phyloP scores from a whole-genome alignment of 2,329 filamentous ascomycete species.

The Penicillium sumatraense region DNA sequence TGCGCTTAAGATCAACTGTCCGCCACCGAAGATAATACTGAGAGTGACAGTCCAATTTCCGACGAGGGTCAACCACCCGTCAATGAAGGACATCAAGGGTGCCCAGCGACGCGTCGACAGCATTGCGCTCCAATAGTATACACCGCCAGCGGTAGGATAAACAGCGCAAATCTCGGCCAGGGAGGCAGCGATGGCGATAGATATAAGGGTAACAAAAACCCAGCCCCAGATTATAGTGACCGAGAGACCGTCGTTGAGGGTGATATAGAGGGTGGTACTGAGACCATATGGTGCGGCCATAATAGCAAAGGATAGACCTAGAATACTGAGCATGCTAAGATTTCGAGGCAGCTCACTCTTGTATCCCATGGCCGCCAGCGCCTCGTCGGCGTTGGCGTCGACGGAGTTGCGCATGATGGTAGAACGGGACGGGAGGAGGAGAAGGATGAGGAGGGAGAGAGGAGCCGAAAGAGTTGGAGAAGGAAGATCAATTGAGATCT shows the following conservation, averaged over 20 bases:
- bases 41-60: conserved; percentile 73
- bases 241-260: conserved; percentile 68
- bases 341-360: conserved; percentile 68
- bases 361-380: conserved; percentile 70
- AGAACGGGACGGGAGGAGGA: conserved; percentile 3
- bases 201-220: conserved; percentile 68
- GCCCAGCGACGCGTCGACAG: conserved; percentile 68
- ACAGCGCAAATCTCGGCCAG: conserved; percentile 72
- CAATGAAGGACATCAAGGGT: conserved; percentile 70
- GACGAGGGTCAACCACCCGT: conserved; percentile 72
- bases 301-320: conserved; percentile 74
- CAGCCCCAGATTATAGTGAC: conserved; percentile 74
- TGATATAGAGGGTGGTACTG: conserved; percentile 70
- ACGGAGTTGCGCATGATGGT: conserved; percentile 28
- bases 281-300: conserved; percentile 74
- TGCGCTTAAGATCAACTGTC: conserved; percentile 69
- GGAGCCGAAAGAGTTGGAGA: background rate
- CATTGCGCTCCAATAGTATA: conserved; percentile 75
- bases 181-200: conserved; percentile 66
- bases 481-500: background rate
- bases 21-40: conserved; percentile 74
- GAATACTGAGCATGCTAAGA: conserved; percentile 70
- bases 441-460: background rate
- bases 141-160: conserved; percentile 69
- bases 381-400: conserved; percentile 58